Percentiles rank a stretch among this genome's conserved stretches.
These are phyloP conservation scores for Vachellia collinsii DNA, from an alignment of 306 rosid species.

Conservation along the genomic window DNA sequence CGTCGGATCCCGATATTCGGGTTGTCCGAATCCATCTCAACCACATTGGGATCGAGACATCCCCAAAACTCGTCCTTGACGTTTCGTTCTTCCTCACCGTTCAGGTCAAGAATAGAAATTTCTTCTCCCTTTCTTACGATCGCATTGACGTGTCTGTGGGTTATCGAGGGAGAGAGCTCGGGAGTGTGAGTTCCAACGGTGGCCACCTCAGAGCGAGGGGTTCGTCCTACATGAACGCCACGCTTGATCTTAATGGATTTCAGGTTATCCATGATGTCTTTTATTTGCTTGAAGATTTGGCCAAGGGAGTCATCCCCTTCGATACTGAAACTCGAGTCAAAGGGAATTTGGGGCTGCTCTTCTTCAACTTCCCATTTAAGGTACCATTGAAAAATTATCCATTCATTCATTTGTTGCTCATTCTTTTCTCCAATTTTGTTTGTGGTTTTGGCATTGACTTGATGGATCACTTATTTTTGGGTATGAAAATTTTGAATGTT, in stretches of 20 bases:
- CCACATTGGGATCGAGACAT: conserved; percentile 51
- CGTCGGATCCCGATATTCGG: conserved; percentile 68
- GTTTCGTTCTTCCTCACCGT: conserved; percentile 65
- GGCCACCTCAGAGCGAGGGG: conserved; percentile 65
- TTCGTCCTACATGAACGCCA: conserved; percentile 67
- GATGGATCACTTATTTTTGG: neutral
- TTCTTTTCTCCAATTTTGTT: neutral
- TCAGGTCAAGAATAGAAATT: conserved; percentile 63
- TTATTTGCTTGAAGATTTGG: conserved; percentile 75
- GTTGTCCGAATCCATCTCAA: conserved; percentile 62
- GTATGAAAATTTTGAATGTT: neutral
- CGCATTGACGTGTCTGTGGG: conserved; percentile 62
- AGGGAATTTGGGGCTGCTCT: conserved; percentile 65
- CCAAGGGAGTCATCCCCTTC: conserved; percentile 78
- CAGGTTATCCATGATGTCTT: conserved; percentile 72
- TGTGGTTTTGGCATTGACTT: neutral
- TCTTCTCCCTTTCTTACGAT: conserved; percentile 69
- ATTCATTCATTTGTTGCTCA: neutral
- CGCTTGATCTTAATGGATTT: conserved; percentile 64
- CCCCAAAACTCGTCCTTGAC: conserved; percentile 58
- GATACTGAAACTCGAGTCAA: conserved; percentile 62
- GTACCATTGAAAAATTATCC: conserved; percentile 35
- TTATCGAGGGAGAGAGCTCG: conserved; percentile 73
- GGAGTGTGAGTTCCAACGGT: conserved; percentile 58
- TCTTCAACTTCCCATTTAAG: conserved; percentile 73